Evolutionary conservation across 495 filamentous ascomycete genomes (phyloP), one percentile per base, ranked within the genome.

Genomic region (Halenospora varia): DNA sequence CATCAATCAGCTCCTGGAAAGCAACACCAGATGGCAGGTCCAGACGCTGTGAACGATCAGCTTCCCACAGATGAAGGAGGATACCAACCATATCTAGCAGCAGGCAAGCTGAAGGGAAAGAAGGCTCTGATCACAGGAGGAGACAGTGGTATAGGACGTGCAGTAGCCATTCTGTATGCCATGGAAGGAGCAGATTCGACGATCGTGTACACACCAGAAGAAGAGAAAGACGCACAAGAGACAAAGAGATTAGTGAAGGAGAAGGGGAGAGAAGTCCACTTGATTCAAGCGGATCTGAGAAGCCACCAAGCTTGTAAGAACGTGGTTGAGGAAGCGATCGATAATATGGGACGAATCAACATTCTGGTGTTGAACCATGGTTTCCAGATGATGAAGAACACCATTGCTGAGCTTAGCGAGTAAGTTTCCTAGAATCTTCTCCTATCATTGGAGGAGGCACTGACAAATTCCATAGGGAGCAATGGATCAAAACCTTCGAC

Each of bases 311-410:
- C 88, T 57, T 94, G 89, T 73, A 80, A 83, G 66, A 82, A 81
- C 62, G 77, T 89, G 3, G 77, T 92, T 13, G 82, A 89, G 2
- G 74, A 78, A 55, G 85, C 88, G 0, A 53, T 89, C 19, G 60
- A 81, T 62, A 66, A 70, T n/a, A 75, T 94, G 70, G 83, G 86
- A 9, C 75, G 77, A 0, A 83, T 95, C 55, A 83, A 93, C 66
- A 88, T 92, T 26, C 68, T 94, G 18, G 85, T 92, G 53, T 90
- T 94, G 70, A 94, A 96, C 64, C 87, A 87, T 22, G 88, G 84
- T 2, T 87, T 78, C 54, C 89, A 92, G 71, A 86, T 86, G 71
- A 86, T 88, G 80, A 71, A 83, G 35, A 68, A 84, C n/a, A 80
- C 87, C 59, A 92, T 93, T 63, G 75, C 75, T 26, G 85, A 89